phyloP scores from a whole-genome alignment of 208 protist genomes.

The Crithidia thermophila region DNA sequence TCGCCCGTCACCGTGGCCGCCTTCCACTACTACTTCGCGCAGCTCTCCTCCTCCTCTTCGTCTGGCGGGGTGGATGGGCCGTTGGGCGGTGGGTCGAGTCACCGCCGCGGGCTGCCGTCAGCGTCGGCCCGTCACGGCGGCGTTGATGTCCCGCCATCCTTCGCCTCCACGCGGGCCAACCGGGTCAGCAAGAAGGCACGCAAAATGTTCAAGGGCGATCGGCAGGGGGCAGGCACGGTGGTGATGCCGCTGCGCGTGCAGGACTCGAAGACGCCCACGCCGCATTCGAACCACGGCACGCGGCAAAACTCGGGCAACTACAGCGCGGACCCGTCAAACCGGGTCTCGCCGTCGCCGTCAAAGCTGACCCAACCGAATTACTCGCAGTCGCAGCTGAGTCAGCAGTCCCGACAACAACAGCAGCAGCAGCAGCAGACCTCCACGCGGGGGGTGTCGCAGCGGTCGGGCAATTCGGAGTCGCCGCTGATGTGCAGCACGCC shows the following conservation, averaged over 20 bases:
- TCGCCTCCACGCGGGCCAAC: constrained; percentile 38
- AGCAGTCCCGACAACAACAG: neutral
- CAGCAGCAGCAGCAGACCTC: constrained; percentile 7
- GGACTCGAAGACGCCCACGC: neutral
- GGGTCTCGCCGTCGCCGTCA: too few species aligned
- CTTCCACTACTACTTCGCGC: constrained; percentile 30
- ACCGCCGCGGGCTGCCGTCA: too few species aligned
- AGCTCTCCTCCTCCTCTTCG: neutral
- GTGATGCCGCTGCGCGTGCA: constrained; percentile 35
- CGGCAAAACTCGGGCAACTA: neutral
- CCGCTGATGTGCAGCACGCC: neutral
- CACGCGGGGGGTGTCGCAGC: constrained; percentile 4
- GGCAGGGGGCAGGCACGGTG: constrained; percentile 39
- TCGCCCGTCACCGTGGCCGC: constrained; percentile 19
- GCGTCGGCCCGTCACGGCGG: neutral
- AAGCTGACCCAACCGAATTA: too few species aligned
- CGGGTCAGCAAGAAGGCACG: constrained; percentile 41
- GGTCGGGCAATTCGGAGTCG: neutral
- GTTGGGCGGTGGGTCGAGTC: too few species aligned
- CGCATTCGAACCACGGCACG: neutral
- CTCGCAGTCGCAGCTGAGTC: neutral
- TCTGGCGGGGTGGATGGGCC: too few species aligned
- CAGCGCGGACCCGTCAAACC: too few species aligned
- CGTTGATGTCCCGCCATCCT: constrained; percentile 24
- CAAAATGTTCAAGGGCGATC: constrained; percentile 52